Evolutionary conservation across 106 monocot genomes (phyloP), one percentile per base, ranked within the genome.

Genomic region (Dendrobium chrysotoxum): DNA sequence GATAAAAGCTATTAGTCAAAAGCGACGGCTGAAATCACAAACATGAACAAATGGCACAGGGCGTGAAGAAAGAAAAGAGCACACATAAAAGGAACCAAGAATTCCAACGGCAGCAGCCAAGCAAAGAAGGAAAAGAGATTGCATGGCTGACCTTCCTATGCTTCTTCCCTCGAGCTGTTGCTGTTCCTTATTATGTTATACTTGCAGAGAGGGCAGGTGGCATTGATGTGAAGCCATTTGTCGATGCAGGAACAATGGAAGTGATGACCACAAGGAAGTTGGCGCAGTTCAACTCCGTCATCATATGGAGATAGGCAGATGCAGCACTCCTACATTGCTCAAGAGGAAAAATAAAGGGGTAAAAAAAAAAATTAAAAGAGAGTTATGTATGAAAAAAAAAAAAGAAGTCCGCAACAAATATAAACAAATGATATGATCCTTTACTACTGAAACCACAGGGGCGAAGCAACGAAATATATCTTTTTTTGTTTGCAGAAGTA

Each of bases 181-280:
- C 44, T 81, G 71, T 76, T 86, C 85, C 90, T 96, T 61, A 91
- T 80, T 31, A 96, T 90, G 58, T 91, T 96, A 25, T 79, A 91
- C 80, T 96, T 96, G 87, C 93, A 93, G 31, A 96, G 93, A 2
- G 96, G 96, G 67, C 96, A 96, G 16, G 90, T 96, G 4, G 93
- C 96, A 67, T 96, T 96, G 75, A 96, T 96, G 84, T 84, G 83
- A 21, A 96, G 87, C 96, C 96, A 96, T 68, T 93, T 96, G 42
- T 93, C 91, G 12, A 96, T 86, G 83, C 96, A 96, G 25, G 41
- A 15, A 12, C 90, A 87, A 71, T 93, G 93, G 72, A 96, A 96
- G 79, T 96, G 96, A 67, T 96, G 96, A 31, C 83, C 83, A 76
- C 93, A 96, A 21, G 96, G 96, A 45, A 96, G 93, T 71, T 93